Conservation (phyloP, 2,329 filamentous ascomycete species). For the Claviceps pazoutovae region DNA sequence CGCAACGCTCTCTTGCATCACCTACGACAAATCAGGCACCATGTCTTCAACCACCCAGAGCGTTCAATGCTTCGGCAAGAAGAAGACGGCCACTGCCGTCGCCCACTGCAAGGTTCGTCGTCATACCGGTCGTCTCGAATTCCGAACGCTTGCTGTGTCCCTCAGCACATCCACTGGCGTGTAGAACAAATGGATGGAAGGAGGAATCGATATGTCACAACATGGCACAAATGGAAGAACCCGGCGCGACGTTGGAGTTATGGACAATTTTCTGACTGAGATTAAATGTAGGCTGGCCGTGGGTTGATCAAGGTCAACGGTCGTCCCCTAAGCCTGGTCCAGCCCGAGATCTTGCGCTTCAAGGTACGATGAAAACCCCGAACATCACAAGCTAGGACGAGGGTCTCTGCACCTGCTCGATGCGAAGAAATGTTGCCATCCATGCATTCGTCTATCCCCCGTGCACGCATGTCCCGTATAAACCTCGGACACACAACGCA, state of each 20-base stretch:
- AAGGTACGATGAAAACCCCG: conserved; percentile 47
- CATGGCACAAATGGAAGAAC: not conserved
- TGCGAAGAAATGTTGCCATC: not conserved
- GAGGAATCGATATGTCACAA: not conserved
- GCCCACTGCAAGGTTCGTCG: conserved; percentile 80
- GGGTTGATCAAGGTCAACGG: conserved; percentile 99
- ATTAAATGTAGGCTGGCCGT: conserved; percentile 24
- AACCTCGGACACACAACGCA: not conserved
- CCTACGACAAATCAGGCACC: conserved; percentile 30
- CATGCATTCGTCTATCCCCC: no score
- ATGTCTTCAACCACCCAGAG: conserved; percentile 66
- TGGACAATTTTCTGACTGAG: conserved; percentile 14
- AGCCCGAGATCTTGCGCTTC: conserved; percentile 95
- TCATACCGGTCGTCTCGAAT: not conserved
- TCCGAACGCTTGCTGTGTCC: not conserved
- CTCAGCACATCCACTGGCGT: not conserved
- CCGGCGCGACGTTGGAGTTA: not conserved
- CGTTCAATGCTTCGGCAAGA: conserved; percentile 99
- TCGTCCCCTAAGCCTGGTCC: conserved; percentile 82
- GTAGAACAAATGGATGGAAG: not conserved
- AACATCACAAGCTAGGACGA: not conserved
- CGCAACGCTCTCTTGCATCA: conserved; percentile 7
- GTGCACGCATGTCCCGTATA: not conserved
- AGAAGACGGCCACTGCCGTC: conserved; percentile 80
- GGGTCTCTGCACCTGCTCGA: not conserved